Conservation (phyloP, 192 early-diverging fungal species). For the Podila epicladia region DNA sequence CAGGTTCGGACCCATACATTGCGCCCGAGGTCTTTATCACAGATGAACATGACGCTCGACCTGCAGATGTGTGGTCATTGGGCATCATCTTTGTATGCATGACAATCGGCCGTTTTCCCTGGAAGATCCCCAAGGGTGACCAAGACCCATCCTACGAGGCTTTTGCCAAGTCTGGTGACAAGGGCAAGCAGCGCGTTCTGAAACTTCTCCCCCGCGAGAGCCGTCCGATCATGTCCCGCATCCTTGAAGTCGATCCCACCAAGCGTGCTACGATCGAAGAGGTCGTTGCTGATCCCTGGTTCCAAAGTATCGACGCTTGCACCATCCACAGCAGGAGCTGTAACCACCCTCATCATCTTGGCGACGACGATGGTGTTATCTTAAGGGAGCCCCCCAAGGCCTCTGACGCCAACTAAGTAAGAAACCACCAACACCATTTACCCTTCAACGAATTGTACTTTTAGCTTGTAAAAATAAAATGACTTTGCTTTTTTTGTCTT, state of each 20-base stretch:
- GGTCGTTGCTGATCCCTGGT: conserved; percentile 77
- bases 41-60: conserved; percentile 78
- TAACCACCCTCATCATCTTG: conserved; percentile 40
- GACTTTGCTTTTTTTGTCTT: too few species aligned
- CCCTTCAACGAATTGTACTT: too few species aligned
- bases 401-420: not conserved
- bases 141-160: conserved; percentile 68
- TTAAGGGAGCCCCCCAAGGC: conserved; percentile 38
- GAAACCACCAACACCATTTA: not conserved
- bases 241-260: conserved; percentile 66
- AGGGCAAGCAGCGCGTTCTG: conserved; percentile 42
- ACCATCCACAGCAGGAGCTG: conserved; percentile 7
- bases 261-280: conserved; percentile 69
- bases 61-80: conserved; percentile 87
- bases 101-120: conserved; percentile 71
- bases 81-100: conserved; percentile 88
- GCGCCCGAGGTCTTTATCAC: conserved; percentile 86
- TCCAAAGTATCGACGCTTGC: conserved; percentile 67
- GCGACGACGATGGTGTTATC: conserved; percentile 16
- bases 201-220: conserved; percentile 65
- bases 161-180: conserved; percentile 43
- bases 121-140: conserved; percentile 60
- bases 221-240: conserved; percentile 62
- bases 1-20: conserved; percentile 94
- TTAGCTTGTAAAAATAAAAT: too few species aligned